Conservation (phyloP, 1,139 yeast species). For the Diutina pseudorugosa region DNA sequence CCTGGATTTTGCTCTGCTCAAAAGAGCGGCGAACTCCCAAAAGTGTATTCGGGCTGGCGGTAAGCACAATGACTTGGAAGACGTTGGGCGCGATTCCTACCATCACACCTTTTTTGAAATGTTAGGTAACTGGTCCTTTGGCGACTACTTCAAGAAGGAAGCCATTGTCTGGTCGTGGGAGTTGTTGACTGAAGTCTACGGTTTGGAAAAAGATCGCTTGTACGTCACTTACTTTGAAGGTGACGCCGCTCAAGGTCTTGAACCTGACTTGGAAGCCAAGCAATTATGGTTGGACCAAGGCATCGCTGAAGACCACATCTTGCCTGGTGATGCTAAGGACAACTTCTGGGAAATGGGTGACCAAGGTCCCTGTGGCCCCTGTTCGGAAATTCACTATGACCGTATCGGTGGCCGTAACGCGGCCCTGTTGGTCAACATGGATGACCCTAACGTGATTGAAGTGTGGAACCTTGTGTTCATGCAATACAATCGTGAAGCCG, state of each 20-base stretch:
- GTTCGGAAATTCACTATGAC: conserved; percentile 95
- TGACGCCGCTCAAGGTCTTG: conserved; percentile 69
- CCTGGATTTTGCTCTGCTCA: conserved; percentile 70
- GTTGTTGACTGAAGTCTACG: conserved; percentile 71
- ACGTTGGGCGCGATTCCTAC: conserved; percentile 93
- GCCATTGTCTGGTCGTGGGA: conserved; percentile 90
- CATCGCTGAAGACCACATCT: conserved; percentile 80
- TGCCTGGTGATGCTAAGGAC: conserved; percentile 83
- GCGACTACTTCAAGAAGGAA: conserved; percentile 93
- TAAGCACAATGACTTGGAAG: conserved; percentile 96
- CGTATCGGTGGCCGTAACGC: conserved; percentile 98
- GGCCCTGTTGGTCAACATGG: conserved; percentile 77
- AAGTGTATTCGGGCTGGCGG: conserved; percentile 99
- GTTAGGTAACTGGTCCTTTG: conserved; percentile 99
- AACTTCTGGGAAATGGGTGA: conserved; percentile 99
- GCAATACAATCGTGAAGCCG: conserved; percentile 90
- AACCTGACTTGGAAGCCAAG: conserved; percentile 90
- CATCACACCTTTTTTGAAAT: conserved; percentile 98
- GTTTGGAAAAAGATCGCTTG: conserved; percentile 63
- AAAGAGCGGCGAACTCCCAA: conserved; percentile 90
- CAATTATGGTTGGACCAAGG: conserved; percentile 79
- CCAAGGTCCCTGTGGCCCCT: conserved; percentile 99
- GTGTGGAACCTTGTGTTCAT: conserved; percentile 97
- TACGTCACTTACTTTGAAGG: conserved; percentile 97
- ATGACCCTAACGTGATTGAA: conserved; percentile 95